Evolutionary conservation across 345 rosid genomes (phyloP), one percentile per base, ranked within the genome.

Genomic region (Mallotus nudiflorus): DNA sequence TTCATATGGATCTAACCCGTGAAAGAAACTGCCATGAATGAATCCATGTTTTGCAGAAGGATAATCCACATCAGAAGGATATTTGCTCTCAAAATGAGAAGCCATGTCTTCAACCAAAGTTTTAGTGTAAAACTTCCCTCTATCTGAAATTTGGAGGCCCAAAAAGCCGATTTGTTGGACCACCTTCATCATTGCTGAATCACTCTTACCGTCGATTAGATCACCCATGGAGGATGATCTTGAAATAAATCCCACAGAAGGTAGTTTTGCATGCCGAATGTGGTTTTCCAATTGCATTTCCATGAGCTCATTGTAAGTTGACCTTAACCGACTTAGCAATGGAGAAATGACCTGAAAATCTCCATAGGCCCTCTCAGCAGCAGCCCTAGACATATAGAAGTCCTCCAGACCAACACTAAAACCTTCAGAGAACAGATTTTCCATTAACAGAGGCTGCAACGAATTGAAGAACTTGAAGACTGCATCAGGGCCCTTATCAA

Each of bases 1-100:
- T 78, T 92, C 99, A 74, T 87, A 95, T 1, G 97, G 93, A 84
- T 95, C 98, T 76, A 95, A 76, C 40, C 98, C 99, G 65, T 81
- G 86, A 65, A 92, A 84, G 69, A 92, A 95, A 74, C 96, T 87
- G 66, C 91, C 71, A 70, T 82, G 80, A 56, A 95, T 78, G 27
- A 95, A 72, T 46, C 99, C 99, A 69, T 84, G 83, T 40, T 87
- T 84, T 16, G 89, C 92, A 73, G 97, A 83, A 35, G 92, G 86
- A 77, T 88, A 86, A 63, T 82, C 73, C 35, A 65, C 62, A 65
- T 78, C 82, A 65, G 74, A 45, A 50, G 87, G 92, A 73, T 90
- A 88, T 57, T 82, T 88, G 31, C 77, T 80, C 81, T 73, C 75
- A 77, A 86, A 88, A 70, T 83, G 88, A 29, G 72, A 73, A 22